These are phyloP conservation scores for Boletus speciosus DNA, from an alignment of 768 basidiomycete species.

Conservation along the genomic window DNA sequence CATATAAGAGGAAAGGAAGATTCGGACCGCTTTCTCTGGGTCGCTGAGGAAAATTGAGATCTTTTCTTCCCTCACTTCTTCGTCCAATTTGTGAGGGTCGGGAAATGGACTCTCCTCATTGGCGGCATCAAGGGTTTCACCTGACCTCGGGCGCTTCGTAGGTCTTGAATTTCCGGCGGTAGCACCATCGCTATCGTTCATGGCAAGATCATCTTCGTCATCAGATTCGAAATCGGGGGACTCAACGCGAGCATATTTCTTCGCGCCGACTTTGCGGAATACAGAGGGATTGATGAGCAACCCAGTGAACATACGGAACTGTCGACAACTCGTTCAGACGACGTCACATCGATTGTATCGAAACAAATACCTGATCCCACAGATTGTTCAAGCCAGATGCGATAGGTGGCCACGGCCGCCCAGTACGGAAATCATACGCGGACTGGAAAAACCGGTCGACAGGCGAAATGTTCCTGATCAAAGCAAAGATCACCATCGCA, in stretches of 20 bases:
- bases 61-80: conserved; percentile 40
- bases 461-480: conserved; percentile 39
- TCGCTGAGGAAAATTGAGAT: conserved; percentile 55
- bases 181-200: not conserved
- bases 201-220: conserved; percentile 21
- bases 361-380: conserved; percentile 60
- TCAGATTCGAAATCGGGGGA: conserved; percentile 36
- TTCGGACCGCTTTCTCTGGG: conserved; percentile 52
- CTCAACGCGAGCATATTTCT: conserved; percentile 29
- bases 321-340: conserved; percentile 5
- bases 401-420: conserved; percentile 38
- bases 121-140: conserved; percentile 6
- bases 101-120: conserved; percentile 33
- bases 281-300: conserved; percentile 47
- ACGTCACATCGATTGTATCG: not conserved
- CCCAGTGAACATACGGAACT: conserved; percentile 65
- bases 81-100: conserved; percentile 33
- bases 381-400: conserved; percentile 36
- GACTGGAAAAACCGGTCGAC: conserved; percentile 59
- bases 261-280: conserved; percentile 30
- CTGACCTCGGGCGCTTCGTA: conserved; percentile 26
- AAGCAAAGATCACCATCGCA: not conserved
- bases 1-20: conserved; percentile 72
- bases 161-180: conserved; percentile 5
- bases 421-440: conserved; percentile 50